Evolutionary conservation across 805 yeast species (phyloP).

Genomic region (Hanseniaspora lachancei): DNA sequence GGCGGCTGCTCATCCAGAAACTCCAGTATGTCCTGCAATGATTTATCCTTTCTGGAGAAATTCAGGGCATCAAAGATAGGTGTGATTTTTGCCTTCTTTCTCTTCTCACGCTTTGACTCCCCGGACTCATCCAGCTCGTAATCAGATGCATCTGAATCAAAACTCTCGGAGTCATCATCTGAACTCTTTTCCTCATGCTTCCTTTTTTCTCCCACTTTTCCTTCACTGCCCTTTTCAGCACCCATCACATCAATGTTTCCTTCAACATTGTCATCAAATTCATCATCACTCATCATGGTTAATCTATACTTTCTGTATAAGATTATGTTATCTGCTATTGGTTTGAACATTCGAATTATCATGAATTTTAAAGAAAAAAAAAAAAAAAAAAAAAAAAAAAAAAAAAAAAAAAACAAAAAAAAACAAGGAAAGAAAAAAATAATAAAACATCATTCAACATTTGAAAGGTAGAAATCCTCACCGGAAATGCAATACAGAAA

Average conservation of each 20-base stretch:
- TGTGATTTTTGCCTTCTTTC: slow-evolving; percentile 20
- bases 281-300: slow-evolving; percentile 17
- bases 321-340: too few species aligned
- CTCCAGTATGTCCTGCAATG: slow-evolving; percentile 68
- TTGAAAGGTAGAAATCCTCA: not conserved
- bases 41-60: slow-evolving; percentile 63
- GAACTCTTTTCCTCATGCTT: slow-evolving; percentile 15
- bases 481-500: not conserved
- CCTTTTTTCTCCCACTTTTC: slow-evolving; percentile 18
- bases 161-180: slow-evolving; percentile 15
- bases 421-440: not conserved
- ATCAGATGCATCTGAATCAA: slow-evolving; percentile 14
- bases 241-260: slow-evolving; percentile 19
- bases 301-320: too few species aligned
- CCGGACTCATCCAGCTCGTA: slow-evolving; percentile 3
- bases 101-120: slow-evolving; percentile 18
- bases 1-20: slow-evolving; percentile 93
- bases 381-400: not conserved
- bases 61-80: slow-evolving; percentile 47
- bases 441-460: not conserved
- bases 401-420: not conserved
- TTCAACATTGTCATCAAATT: slow-evolving; percentile 28
- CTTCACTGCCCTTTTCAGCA: not conserved
- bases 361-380: not conserved
- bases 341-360: too few species aligned